Conservation (phyloP, 768 basidiomycete genomes). For the Strobilomyces confusus region DNA sequence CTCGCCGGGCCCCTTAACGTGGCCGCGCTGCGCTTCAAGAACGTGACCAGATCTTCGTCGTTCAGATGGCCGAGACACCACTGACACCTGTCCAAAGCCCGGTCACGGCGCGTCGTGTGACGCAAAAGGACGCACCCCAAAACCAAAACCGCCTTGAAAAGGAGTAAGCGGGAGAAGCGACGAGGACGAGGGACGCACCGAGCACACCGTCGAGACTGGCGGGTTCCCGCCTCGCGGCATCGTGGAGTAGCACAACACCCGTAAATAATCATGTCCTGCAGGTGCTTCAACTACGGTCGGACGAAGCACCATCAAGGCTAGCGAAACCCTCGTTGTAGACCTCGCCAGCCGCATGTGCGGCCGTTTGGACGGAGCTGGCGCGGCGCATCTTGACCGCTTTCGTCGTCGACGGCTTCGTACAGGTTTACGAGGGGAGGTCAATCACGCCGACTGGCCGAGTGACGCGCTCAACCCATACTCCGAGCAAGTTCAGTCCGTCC, state of each 20-base stretch:
- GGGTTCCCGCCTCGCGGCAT: too few relatives aligned
- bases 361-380: not conserved
- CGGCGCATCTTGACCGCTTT: not conserved
- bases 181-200: conserved; percentile 37
- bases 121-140: too few relatives aligned
- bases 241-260: too few relatives aligned
- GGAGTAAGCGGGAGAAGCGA: conserved; percentile 3
- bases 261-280: too few relatives aligned
- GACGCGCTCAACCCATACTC: not conserved
- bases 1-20: conserved; percentile 55
- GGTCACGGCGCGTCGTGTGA: too few relatives aligned
- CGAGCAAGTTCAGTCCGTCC: not conserved
- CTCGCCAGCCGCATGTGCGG: conserved; percentile 10
- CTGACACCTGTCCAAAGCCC: conserved; percentile 54
- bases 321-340: not conserved
- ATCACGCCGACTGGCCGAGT: not conserved
- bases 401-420: not conserved
- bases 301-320: not conserved
- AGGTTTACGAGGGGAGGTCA: not conserved
- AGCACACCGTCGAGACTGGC: conserved; percentile 87
- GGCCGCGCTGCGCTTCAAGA: conserved; percentile 59
- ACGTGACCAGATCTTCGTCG: conserved; percentile 70
- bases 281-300: not conserved
- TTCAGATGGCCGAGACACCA: conserved; percentile 93
- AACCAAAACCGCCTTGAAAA: too few relatives aligned